Base-by-base conservation (phyloP, 140 eudicot species). In the Erigeron philadelphicus region DNA sequence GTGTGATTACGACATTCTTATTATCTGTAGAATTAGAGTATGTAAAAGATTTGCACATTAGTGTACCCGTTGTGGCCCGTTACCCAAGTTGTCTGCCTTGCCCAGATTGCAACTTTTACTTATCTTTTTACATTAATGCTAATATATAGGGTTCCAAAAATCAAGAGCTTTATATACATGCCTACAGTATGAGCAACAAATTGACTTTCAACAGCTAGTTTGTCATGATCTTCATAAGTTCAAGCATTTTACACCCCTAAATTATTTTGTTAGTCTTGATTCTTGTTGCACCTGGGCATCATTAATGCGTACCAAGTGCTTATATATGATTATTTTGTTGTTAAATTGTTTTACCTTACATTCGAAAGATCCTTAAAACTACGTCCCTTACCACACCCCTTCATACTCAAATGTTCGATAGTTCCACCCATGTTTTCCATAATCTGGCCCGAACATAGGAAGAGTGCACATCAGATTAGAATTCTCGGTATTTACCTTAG, bases 361-460 rank as follows among this genome's bases (percentile, higher is more conserved):
- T 42, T 79, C 68, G 40, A 90, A 87, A 59, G n/a, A 88, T 79
- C 1, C 56, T 64, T 42, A 61, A 54, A 70, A 10, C 77, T 61
- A 83, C 85, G 56, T 86, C 73, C 38, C 71, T 81, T 25, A 87
- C 84, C 97, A 80, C 45, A 84, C 95, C 71, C 67, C 84, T 16
- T 90, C 97, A 15, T 81, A 90, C 84, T 87, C 76, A 56, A 90
- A 90, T 3, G 72, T 72, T 11, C 87, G 74, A 66, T 75, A 84
- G 19, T 70, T 77, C 97, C 97, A 90, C 18, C 97, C 87, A 12
- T 81, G 66, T 72, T 75, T 85, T 25, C 96, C 97, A 40, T 88
- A 81, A 63, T 83, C 90, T 5, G 97, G 96, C 31, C 97, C 95
- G 47, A 90, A 90, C 97, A 90, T 90, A 6, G 97, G 97, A 71